phyloP scores from a whole-genome alignment of 179 eudicot species.

The Silene noctiflora region DNA sequence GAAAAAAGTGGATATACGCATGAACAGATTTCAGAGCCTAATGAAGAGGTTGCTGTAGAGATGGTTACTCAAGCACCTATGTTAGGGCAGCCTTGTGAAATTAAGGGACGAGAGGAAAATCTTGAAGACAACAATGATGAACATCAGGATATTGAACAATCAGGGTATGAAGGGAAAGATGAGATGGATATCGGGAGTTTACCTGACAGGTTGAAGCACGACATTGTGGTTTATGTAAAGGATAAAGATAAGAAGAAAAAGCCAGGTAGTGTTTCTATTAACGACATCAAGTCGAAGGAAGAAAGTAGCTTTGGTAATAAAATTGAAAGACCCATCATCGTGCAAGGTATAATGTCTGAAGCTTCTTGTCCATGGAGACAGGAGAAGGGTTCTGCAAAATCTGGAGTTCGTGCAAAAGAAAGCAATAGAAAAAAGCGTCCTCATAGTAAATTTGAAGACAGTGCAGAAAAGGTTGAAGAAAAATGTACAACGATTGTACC shows the following conservation, averaged over 20 bases:
- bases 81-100: conserved; percentile 1
- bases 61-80: conserved; percentile 5
- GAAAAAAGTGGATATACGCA: conserved; percentile 4
- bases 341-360: conserved; percentile 45
- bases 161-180: conserved; percentile 7
- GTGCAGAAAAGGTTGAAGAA: conserved; percentile 11
- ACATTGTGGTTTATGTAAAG: conserved; percentile 28
- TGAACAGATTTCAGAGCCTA: conserved; percentile 17
- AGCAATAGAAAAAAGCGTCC: conserved; percentile 29
- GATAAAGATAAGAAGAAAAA: conserved; percentile 28
- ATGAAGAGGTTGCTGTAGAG: conserved; percentile 20
- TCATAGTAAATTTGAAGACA: conserved; percentile 15
- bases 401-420: conserved; percentile 21
- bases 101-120: not conserved
- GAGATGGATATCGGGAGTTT: conserved; percentile 18
- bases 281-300: conserved; percentile 7
- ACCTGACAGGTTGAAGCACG: conserved; percentile 26
- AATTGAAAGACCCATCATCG: conserved; percentile 23
- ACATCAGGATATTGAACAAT: conserved; percentile 7
- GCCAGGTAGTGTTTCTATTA: conserved; percentile 15
- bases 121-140: conserved; percentile 18
- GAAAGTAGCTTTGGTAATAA: conserved; percentile 19
- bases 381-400: conserved; percentile 20
- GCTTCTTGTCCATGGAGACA: conserved; percentile 33
- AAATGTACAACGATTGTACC: conserved; percentile 23